Conservation (phyloP, 2,329 filamentous ascomycete species). For the Fusarium sacchari region DNA sequence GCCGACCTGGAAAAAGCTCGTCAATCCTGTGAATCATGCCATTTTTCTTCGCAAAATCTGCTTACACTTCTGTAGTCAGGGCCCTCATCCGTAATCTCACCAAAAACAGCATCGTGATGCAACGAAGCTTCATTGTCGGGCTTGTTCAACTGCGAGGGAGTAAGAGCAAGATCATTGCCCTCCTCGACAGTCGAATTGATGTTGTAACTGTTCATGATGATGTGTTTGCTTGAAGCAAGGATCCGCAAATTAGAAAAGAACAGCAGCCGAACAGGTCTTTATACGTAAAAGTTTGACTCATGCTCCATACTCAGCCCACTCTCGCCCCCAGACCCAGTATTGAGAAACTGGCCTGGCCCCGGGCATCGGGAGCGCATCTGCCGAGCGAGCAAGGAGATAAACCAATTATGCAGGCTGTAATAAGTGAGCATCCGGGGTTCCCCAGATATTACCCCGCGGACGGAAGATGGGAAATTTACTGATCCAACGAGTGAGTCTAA, state of each 20-base stretch:
- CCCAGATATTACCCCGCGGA: not conserved
- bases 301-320: slow-evolving; percentile 9
- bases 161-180: not conserved
- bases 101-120: slow-evolving; percentile 45
- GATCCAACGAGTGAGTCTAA: not conserved
- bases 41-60: not conserved
- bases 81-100: slow-evolving; percentile 43
- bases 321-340: slow-evolving; percentile 5
- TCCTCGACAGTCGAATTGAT: not conserved
- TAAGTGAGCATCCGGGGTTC: not conserved
- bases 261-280: not conserved
- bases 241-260: not conserved
- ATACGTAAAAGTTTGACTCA: slow-evolving; percentile 3
- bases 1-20: slow-evolving; percentile 44
- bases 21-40: not conserved
- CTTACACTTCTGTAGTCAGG: slow-evolving; percentile 47
- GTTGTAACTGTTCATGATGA: not conserved
- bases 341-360: not conserved
- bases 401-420: not conserved
- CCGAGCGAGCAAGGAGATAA: not conserved
- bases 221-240: not conserved
- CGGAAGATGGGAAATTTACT: not conserved
- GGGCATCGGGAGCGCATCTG: not conserved
- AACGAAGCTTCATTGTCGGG: not conserved
- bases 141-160: not conserved